Conservation (phyloP, 371 early-diverging fungal genomes). For the Mortierella sp. region DNA sequence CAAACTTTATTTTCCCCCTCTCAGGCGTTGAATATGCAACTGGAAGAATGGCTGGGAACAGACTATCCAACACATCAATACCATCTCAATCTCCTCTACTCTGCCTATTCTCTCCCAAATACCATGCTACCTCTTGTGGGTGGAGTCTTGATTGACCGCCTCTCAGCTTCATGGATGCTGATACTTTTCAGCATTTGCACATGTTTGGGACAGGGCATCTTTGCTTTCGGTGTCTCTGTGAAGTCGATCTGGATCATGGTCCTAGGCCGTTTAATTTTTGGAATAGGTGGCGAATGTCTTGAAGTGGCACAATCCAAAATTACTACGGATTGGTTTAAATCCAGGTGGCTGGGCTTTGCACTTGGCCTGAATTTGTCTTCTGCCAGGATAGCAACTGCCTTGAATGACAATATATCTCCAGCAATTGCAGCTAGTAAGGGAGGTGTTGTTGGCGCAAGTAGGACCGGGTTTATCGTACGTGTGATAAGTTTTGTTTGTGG, state of each 20-base stretch:
- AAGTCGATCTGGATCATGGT: slow-evolving; percentile 65
- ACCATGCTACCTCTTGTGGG: slow-evolving; percentile 79
- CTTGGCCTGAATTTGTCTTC: slow-evolving; percentile 70
- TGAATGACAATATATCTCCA: slow-evolving; percentile 74
- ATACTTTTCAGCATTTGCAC: slow-evolving; percentile 69
- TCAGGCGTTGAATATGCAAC: slow-evolving; percentile 70
- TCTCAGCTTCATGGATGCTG: slow-evolving; percentile 65
- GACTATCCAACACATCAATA: slow-evolving; percentile 71
- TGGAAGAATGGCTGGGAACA: slow-evolving; percentile 66
- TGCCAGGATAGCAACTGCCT: slow-evolving; percentile 72
- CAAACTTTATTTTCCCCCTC: neutral
- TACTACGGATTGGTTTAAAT: slow-evolving; percentile 67
- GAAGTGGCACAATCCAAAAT: slow-evolving; percentile 75
- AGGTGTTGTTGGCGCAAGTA: slow-evolving; percentile 57
- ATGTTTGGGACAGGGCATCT: slow-evolving; percentile 73
- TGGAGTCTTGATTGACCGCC: slow-evolving; percentile 66
- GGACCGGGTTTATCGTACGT: slow-evolving; percentile 63
- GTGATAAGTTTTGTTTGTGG: slow-evolving; percentile 50
- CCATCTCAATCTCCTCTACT: slow-evolving; percentile 77
- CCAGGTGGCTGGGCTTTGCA: slow-evolving; percentile 70
- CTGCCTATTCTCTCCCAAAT: slow-evolving; percentile 84
- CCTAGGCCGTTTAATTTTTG: slow-evolving; percentile 75
- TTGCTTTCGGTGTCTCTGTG: slow-evolving; percentile 66
- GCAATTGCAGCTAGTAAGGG: slow-evolving; percentile 48
- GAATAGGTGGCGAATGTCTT: slow-evolving; percentile 80